Base-by-base conservation (phyloP, 495 filamentous ascomycete genomes). In the Tuber brumale region DNA sequence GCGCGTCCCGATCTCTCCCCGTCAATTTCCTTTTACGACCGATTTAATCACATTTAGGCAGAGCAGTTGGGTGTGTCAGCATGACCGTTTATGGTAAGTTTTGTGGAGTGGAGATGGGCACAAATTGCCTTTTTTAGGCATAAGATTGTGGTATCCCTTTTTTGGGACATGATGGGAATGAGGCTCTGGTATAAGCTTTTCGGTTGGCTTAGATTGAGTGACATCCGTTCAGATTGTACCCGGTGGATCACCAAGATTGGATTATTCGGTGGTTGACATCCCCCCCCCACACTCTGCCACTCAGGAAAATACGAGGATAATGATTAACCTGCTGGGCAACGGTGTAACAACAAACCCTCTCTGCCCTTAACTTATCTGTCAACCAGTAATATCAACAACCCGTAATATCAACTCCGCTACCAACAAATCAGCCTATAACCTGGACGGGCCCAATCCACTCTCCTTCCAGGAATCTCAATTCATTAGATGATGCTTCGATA, bases 11-110 rank as follows among this genome's bases (percentile, higher is more conserved):
- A 43, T 72, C 70, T 27, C 27, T 46, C n/a, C 35, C 7, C 18
- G 41, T 27, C n/a, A 43, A 72, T 57, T 27, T 72, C 70, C 45
- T 27, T 72, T 43, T 57, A 57, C 45, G 41, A 35, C n/a, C 0
- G 45, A 72, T 43, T 43, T 57, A 71, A 57, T 57, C 7, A 41
- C 19, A 44, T 74, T 37, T 69, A 74, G 70, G 61, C 44, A 39
- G 69, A 72, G 76, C 14, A 6, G 27, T 31, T 35, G 27, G 27
- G 57, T 35, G 57, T 66, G 57, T 66, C 57, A 66, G 57, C 57
- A 66, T 35, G 57, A 31, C 57, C 57, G 14, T 35, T 66, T 66
- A 66, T 35, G 57, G 57, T 5, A 66, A 18, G 57, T 66, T 35
- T 35, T 35, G 14, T 19, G 12, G 27, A 35, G 6, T 18, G 14